phyloP scores from a whole-genome alignment of 1,139 yeast species.

The Starmera stellimalicola region DNA sequence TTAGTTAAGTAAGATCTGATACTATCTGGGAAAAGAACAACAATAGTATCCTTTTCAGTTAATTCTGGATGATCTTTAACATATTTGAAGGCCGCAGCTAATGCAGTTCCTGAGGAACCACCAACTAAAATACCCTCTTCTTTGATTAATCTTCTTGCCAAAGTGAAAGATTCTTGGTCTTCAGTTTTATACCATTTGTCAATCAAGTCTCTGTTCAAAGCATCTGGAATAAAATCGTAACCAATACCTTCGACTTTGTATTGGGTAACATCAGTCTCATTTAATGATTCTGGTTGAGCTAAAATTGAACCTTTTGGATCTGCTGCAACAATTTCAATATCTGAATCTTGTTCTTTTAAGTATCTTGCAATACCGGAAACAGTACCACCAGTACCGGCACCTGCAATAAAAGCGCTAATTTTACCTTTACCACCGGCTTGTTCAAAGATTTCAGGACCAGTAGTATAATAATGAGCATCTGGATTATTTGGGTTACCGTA shows the following conservation, averaged over 20 bases:
- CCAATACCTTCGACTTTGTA: constrained; percentile 91
- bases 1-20: constrained; percentile 81
- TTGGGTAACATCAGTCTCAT: constrained; percentile 41
- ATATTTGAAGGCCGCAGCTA: constrained; percentile 71
- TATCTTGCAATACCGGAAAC: constrained; percentile 71
- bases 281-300: constrained; percentile 73
- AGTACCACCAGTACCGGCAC: constrained; percentile 90
- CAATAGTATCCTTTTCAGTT: constrained; percentile 67
- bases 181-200: constrained; percentile 85
- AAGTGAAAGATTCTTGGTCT: constrained; percentile 70
- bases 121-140: constrained; percentile 88
- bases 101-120: constrained; percentile 81
- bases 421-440: constrained; percentile 54
- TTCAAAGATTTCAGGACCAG: constrained; percentile 81
- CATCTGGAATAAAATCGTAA: constrained; percentile 82
- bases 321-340: constrained; percentile 63
- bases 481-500: constrained; percentile 77
- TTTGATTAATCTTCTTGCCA: constrained; percentile 74
- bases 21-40: constrained; percentile 81
- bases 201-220: constrained; percentile 54
- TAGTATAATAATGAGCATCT: constrained; percentile 74
- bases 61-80: constrained; percentile 50
- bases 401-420: constrained; percentile 71
- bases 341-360: constrained; percentile 61
- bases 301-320: constrained; percentile 85